Percentiles rank a stretch among this genome's conserved stretches.
phyloP scores from a whole-genome alignment of 148 eudicot species.

The Amaranthus cruentus region DNA sequence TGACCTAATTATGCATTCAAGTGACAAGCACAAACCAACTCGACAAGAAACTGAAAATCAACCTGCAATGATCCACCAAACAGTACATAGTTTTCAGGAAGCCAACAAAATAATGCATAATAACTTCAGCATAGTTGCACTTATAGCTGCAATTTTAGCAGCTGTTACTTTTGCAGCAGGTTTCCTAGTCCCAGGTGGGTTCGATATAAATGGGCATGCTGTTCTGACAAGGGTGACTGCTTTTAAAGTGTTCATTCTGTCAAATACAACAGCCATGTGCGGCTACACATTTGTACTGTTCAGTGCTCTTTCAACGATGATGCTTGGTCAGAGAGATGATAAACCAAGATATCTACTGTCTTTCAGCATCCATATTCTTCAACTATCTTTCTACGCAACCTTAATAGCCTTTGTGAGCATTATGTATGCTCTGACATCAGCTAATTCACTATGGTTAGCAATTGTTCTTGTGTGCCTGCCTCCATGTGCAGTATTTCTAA shows the following conservation, averaged over 20 bases:
- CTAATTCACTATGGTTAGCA: constrained; percentile 35
- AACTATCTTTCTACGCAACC: constrained; percentile 40
- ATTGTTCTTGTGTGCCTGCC: constrained; percentile 36
- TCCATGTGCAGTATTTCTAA: constrained; percentile 22
- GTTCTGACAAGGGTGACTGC: constrained; percentile 19
- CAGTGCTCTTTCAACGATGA: constrained; percentile 36
- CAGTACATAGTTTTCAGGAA: constrained; percentile 6
- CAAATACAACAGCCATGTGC: constrained; percentile 41
- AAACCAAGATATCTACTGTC: constrained; percentile 35
- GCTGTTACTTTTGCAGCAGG: constrained; percentile 40
- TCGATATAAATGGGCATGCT: constrained; percentile 23
- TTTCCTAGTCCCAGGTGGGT: constrained; percentile 29
- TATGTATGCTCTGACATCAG: constrained; percentile 30
- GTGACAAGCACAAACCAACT: constrained; percentile 15
- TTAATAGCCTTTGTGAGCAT: constrained; percentile 35
- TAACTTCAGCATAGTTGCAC: constrained; percentile 32
- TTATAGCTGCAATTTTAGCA: constrained; percentile 36
- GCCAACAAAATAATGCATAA: constrained; percentile 23
- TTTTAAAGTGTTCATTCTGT: constrained; percentile 35
- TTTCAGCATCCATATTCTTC: constrained; percentile 36
- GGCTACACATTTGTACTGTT: constrained; percentile 42
- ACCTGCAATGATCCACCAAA: constrained; percentile 19
- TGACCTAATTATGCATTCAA: constrained; percentile 29
- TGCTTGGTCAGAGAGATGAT: constrained; percentile 34
- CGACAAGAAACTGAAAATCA: constrained; percentile 3